Evolutionary conservation across 352 stramenopile species (phyloP).

Genomic region (Blastocystis sp.): DNA sequence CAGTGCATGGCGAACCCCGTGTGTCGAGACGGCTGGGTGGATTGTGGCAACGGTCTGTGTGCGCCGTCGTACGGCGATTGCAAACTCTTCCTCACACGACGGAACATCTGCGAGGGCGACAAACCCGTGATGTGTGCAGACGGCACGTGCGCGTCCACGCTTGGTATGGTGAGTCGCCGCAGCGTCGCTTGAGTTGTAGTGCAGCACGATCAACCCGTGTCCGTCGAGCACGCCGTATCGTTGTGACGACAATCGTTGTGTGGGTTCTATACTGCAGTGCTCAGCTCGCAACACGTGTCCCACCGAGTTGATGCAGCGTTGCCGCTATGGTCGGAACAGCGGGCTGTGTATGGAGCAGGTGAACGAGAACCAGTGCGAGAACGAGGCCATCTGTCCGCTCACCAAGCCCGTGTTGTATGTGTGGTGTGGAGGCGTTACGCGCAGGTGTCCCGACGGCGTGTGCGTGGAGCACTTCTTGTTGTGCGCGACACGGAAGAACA

Average conservation of each 20-base stretch:
- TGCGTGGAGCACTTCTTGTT: slow-evolving; percentile 28
- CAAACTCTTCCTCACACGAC: background rate
- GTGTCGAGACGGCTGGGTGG: slow-evolving; percentile 54
- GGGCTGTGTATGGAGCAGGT: slow-evolving; percentile 14
- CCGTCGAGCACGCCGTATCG: slow-evolving; percentile 9
- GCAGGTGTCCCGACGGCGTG: slow-evolving; percentile 60
- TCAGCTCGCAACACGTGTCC: slow-evolving; percentile 29
- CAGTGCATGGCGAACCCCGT: background rate
- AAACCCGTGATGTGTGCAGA: slow-evolving; percentile 21
- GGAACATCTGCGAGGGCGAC: background rate
- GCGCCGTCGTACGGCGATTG: slow-evolving; percentile 47
- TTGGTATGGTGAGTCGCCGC: background rate
- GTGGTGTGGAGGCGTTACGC: background rate
- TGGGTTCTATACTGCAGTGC: background rate
- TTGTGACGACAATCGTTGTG: slow-evolving; percentile 53
- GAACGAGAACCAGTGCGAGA: slow-evolving; percentile 1
- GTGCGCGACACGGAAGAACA: background rate
- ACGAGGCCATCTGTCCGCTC: slow-evolving; percentile 18
- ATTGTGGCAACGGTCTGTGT: slow-evolving; percentile 7
- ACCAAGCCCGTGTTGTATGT: slow-evolving; percentile 24
- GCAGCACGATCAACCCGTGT: slow-evolving; percentile 24
- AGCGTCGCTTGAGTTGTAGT: background rate
- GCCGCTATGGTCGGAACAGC: slow-evolving; percentile 16
- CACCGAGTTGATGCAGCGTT: background rate
- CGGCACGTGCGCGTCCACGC: slow-evolving; percentile 1